Evolutionary conservation across 2,329 filamentous ascomycete species (phyloP).

Genomic region (Emergomyces orientalis): DNA sequence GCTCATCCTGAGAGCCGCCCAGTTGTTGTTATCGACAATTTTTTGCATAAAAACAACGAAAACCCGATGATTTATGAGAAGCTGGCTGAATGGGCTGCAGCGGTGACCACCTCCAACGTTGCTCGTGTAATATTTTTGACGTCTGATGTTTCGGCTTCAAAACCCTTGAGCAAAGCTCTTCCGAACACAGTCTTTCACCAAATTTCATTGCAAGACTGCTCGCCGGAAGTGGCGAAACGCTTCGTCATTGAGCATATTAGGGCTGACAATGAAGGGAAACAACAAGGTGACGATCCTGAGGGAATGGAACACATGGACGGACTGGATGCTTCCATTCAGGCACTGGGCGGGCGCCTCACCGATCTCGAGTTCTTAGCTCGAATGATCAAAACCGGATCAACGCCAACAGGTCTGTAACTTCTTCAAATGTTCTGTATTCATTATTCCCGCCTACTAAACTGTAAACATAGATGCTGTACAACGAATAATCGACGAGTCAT

Average conservation of each 20-base stretch:
- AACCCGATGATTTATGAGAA: slow-evolving; percentile 61
- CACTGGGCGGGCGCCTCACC: slow-evolving; percentile 82
- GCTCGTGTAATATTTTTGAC: slow-evolving; percentile 94
- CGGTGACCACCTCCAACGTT: slow-evolving; percentile 73
- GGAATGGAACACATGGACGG: slow-evolving; percentile 51
- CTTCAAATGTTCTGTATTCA: background rate
- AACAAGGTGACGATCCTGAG: slow-evolving; percentile 39
- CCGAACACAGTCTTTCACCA: slow-evolving; percentile 86
- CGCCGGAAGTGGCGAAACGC: slow-evolving; percentile 74
- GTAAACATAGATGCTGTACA: slow-evolving; percentile 55
- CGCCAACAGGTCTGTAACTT: slow-evolving; percentile 47
- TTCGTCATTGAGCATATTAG: slow-evolving; percentile 75
- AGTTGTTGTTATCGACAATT: slow-evolving; percentile 86
- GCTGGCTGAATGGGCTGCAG: slow-evolving; percentile 80
- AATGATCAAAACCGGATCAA: slow-evolving; percentile 77
- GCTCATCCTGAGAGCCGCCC: slow-evolving; percentile 75
- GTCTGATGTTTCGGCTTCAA: slow-evolving; percentile 78
- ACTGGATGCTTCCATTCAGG: slow-evolving; percentile 70
- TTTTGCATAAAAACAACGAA: slow-evolving; percentile 67
- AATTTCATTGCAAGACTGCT: slow-evolving; percentile 76
- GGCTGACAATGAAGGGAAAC: slow-evolving; percentile 28
- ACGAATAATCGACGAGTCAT: slow-evolving; percentile 81
- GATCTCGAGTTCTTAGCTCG: slow-evolving; percentile 92
- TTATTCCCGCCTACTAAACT: slow-evolving; percentile 16
- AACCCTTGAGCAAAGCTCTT: slow-evolving; percentile 74